These are phyloP conservation scores for Angophora floribunda DNA, from an alignment of 345 rosid genomes.

Conservation along the genomic window DNA sequence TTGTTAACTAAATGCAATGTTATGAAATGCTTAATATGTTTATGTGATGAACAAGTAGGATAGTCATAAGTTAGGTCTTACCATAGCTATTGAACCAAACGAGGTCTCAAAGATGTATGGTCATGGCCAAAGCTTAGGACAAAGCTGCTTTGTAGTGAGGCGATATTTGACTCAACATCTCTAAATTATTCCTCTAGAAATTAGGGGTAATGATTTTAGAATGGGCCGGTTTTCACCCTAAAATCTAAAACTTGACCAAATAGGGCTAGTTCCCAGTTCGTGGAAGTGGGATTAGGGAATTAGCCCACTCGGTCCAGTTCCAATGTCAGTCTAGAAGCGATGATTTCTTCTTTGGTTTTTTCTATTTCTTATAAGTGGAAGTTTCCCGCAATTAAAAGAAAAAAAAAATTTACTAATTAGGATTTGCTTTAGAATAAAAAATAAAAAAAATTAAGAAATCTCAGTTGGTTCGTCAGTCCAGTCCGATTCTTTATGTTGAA, in stretches of 20 bases:
- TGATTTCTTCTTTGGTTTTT: background rate
- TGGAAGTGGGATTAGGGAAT: background rate
- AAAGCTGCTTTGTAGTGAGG: background rate
- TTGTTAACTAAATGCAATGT: too few relatives aligned
- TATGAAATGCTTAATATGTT: too few relatives aligned
- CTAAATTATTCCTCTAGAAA: background rate
- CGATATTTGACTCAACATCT: background rate
- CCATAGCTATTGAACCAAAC: too few relatives aligned
- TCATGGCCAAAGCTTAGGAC: background rate
- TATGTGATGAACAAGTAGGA: too few relatives aligned
- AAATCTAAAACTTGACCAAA: background rate
- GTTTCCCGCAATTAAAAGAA: background rate
- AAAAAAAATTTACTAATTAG: background rate
- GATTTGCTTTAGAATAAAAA: background rate
- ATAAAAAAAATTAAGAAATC: background rate
- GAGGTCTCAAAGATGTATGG: background rate
- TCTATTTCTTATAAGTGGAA: background rate
- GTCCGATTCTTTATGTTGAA: background rate
- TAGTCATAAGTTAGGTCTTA: too few relatives aligned
- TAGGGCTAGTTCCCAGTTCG: background rate
- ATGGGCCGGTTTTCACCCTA: background rate
- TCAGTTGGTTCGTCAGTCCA: fast-evolving
- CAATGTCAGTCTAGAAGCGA: background rate
- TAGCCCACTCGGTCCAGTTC: background rate
- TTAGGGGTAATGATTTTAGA: background rate